Conservation (phyloP, 768 basidiomycete genomes). For the Leccinum fibrillosum region DNA sequence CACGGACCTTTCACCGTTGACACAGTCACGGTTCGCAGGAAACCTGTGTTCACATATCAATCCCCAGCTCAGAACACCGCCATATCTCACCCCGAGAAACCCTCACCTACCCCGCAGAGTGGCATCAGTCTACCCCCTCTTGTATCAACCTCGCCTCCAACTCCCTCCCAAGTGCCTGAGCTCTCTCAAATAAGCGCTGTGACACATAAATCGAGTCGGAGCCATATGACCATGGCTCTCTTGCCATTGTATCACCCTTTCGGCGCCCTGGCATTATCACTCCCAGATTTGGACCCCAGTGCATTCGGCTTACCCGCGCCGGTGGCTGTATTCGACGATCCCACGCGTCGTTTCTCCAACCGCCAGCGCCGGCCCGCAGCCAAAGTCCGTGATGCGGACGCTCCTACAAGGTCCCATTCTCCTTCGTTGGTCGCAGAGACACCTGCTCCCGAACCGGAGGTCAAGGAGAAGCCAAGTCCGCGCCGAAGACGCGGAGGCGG, state of each 20-base stretch:
- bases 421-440: slow-evolving; percentile 10
- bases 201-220: slow-evolving; percentile 13
- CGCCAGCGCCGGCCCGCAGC: slow-evolving; percentile 47
- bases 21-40: slow-evolving; percentile 42
- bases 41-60: slow-evolving; percentile 55
- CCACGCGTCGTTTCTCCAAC: slow-evolving; percentile 40
- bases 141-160: slow-evolving; percentile 10
- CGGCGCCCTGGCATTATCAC: slow-evolving; percentile 58
- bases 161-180: slow-evolving; percentile 12
- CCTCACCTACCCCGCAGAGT: slow-evolving; percentile 15
- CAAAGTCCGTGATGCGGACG: slow-evolving; percentile 49
- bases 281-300: slow-evolving; percentile 60
- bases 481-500: slow-evolving; percentile 45
- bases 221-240: slow-evolving; percentile 37
- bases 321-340: slow-evolving; percentile 42
- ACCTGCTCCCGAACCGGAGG: slow-evolving; percentile 24
- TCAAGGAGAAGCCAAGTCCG: slow-evolving; percentile 46
- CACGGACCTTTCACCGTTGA: slow-evolving; percentile 5
- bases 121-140: slow-evolving; percentile 11
- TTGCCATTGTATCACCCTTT: slow-evolving; percentile 70
- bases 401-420: slow-evolving; percentile 14
- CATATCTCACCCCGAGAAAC: slow-evolving; percentile 19
- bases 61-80: slow-evolving; percentile 45
- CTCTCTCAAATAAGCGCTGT: slow-evolving; percentile 14
- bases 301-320: slow-evolving; percentile 54